A percentile compares a stretch with the other conserved stretches of the same genome.
Conservation (phyloP, 345 rosid genomes). For the Melaleuca quinquenervia region DNA sequence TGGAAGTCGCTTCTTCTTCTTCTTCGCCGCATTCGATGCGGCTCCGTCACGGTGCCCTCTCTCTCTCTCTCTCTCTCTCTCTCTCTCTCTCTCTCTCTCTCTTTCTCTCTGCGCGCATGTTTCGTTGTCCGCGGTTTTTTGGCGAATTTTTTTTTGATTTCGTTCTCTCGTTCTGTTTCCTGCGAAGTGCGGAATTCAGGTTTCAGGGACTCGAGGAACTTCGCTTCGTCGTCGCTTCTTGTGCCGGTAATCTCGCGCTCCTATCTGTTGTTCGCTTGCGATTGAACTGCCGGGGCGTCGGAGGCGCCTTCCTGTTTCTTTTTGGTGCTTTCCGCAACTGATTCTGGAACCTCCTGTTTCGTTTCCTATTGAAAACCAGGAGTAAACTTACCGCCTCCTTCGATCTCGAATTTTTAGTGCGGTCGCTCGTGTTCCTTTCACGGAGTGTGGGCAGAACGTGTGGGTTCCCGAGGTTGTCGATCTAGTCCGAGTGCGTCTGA, state of each 20-base stretch:
- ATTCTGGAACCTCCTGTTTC: neutral
- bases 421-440: neutral
- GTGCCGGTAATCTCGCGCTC: slow-evolving; percentile 21
- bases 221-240: slow-evolving; percentile 13
- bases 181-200: slow-evolving; percentile 10
- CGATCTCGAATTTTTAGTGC: rapidly evolving
- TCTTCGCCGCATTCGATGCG: neutral
- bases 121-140: neutral
- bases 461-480: neutral
- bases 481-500: neutral
- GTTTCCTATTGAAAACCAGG: neutral
- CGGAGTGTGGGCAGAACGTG: neutral
- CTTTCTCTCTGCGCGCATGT: neutral
- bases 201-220: slow-evolving; percentile 12
- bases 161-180: no score
- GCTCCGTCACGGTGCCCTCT: neutral
- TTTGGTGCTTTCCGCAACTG: neutral
- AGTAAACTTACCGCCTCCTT: neutral
- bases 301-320: neutral
- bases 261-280: neutral
- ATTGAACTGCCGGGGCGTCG: neutral
- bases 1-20: slow-evolving; percentile 38
- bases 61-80: neutral
- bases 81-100: neutral
- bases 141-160: neutral